These are phyloP conservation scores for Prinsepia uniflora DNA, from an alignment of 306 rosid genomes.

Conservation along the genomic window DNA sequence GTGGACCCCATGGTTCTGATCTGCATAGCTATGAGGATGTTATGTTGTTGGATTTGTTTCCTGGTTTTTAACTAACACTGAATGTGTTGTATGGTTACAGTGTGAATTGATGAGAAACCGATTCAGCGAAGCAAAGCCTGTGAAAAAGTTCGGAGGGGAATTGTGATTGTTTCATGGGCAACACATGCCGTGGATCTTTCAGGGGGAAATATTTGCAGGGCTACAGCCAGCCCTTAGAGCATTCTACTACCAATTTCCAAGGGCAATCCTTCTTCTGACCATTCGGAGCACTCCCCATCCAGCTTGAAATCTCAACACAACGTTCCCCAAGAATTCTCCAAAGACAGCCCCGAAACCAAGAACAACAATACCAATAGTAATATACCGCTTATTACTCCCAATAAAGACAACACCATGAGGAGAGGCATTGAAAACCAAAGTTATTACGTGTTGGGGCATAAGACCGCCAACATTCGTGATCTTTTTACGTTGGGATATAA, in stretches of 20 bases:
- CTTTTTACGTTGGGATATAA: slow-evolving; percentile 74
- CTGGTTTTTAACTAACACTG: neutral
- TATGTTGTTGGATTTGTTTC: neutral
- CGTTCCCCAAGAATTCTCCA: slow-evolving; percentile 34
- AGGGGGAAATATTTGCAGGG: slow-evolving; percentile 68
- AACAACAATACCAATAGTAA: slow-evolving; percentile 18
- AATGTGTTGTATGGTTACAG: slow-evolving; percentile 17
- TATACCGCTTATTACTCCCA: slow-evolving; percentile 28
- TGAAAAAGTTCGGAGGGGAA: slow-evolving; percentile 26
- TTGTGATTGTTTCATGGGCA: slow-evolving; percentile 82
- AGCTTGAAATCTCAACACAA: slow-evolving; percentile 42
- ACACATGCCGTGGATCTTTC: slow-evolving; percentile 97
- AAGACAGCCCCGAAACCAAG: slow-evolving; percentile 28
- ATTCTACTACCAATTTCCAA: slow-evolving; percentile 36
- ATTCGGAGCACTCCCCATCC: slow-evolving; percentile 43
- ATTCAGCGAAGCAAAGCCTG: slow-evolving; percentile 41
- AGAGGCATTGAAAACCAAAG: slow-evolving; percentile 62
- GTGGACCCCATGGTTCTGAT: slow-evolving; percentile 17
- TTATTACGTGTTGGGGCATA: slow-evolving; percentile 83
- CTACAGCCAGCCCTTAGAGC: slow-evolving; percentile 56
- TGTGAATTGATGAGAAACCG: slow-evolving; percentile 40
- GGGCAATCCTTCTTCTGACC: slow-evolving; percentile 49
- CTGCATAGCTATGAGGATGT: slow-evolving; percentile 2
- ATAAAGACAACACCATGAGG: slow-evolving; percentile 58
- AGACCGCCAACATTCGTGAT: slow-evolving; percentile 83